Conservation (phyloP, 805 yeast species). For the Wickerhamomyces subpelliculosus region DNA sequence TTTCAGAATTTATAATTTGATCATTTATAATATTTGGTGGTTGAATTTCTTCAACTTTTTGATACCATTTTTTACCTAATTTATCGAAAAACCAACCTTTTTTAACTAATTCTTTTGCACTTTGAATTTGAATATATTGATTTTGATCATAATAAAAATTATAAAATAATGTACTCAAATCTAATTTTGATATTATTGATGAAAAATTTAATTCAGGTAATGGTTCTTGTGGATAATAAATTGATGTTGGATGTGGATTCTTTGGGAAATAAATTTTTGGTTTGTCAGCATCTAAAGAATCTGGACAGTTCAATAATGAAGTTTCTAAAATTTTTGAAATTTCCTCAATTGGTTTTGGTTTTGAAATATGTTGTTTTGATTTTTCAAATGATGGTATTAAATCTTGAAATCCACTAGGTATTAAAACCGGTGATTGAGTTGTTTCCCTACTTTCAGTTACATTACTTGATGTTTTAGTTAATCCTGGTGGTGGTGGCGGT, state of each 20-base stretch:
- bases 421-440: conserved; percentile 10
- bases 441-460: conserved; percentile 6
- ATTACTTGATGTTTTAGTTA: not conserved
- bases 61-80: conserved; percentile 75
- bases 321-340: conserved; percentile 61
- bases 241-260: conserved; percentile 83
- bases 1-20: conserved; percentile 32
- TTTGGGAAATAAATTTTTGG: conserved; percentile 67
- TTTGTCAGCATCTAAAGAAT: conserved; percentile 81
- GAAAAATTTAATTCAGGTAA: conserved; percentile 44
- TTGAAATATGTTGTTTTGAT: conserved; percentile 34
- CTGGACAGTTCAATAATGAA: conserved; percentile 85
- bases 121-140: conserved; percentile 61
- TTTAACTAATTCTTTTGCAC: conserved; percentile 71
- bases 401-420: conserved; percentile 15
- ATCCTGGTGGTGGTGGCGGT: not conserved
- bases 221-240: conserved; percentile 86
- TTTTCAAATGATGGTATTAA: conserved; percentile 22
- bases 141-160: conserved; percentile 81
- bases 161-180: conserved; percentile 82
- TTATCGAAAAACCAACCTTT: conserved; percentile 83
- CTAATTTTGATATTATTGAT: conserved; percentile 60
- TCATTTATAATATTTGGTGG: conserved; percentile 11
- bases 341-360: conserved; percentile 47
- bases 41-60: conserved; percentile 43